phyloP scores from a whole-genome alignment of 257 asterid genomes.

The Petunia secreta region DNA sequence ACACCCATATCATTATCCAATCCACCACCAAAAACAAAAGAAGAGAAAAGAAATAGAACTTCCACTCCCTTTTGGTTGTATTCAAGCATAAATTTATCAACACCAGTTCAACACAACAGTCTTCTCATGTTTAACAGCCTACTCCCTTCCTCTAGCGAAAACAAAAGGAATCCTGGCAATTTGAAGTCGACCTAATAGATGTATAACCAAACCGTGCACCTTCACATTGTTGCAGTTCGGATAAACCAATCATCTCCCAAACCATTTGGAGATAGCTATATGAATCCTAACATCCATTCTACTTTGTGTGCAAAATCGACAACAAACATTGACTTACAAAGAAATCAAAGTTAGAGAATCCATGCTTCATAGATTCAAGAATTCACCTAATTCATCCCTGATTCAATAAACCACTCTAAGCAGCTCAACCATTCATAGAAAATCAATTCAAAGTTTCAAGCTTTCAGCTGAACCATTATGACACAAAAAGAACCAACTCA shows the following conservation, averaged over 20 bases:
- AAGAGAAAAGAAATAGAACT: neutral
- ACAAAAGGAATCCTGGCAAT: neutral
- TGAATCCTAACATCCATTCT: neutral
- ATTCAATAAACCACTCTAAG: neutral
- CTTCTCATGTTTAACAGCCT: neutral
- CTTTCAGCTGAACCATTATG: neutral
- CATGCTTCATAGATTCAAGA: neutral
- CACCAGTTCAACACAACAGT: neutral
- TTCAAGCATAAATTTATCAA: neutral
- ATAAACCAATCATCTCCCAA: neutral
- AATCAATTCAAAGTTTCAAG: slow-evolving; percentile 1
- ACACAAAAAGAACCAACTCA: neutral
- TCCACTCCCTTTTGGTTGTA: neutral
- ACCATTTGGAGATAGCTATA: neutral
- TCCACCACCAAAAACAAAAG: neutral
- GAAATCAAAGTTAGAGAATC: neutral
- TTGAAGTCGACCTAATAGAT: neutral
- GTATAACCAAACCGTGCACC: neutral
- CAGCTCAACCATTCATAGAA: neutral
- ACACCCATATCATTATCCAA: neutral
- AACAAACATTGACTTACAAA: neutral
- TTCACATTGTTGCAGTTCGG: neutral
- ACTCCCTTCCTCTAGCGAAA: neutral
- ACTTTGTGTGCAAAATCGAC: neutral
- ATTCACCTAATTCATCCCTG: slow-evolving; percentile 6